Evolutionary conservation across 805 yeast genomes (phyloP), one percentile per base, ranked within the genome.

Genomic region (Starmerella bombicola): DNA sequence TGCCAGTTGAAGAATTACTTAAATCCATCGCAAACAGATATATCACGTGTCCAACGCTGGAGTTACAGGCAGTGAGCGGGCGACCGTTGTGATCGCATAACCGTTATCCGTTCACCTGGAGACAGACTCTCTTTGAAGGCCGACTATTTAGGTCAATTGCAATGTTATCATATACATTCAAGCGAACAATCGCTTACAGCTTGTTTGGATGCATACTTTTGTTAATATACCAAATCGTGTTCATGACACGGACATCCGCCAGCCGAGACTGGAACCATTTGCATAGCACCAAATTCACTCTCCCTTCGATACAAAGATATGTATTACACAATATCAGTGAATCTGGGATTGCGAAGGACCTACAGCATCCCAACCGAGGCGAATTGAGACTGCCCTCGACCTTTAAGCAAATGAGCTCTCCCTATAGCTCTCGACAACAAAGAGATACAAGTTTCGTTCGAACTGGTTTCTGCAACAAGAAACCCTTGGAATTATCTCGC

Each of bases 141-240:
- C n/a, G n/a, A n/a, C n/a, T n/a, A n/a, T n/a, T n/a, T n/a, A n/a
- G n/a, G n/a, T n/a, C n/a, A n/a, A n/a, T n/a, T n/a, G n/a, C n/a
- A n/a, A n/a, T n/a, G n/a, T n/a, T n/a, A n/a, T n/a, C n/a, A n/a
- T n/a, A n/a, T n/a, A n/a, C n/a, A n/a, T n/a, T n/a, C n/a, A n/a
- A n/a, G n/a, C 54, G 68, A 55, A 59, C 54, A 18, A 19, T 47
- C 17, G 50, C 48, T 6, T 40, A 43, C 30, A 33, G 40, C n/a
- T 13, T 52, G 35, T 15, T 46, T 5, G 55, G 53, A 6, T 22
- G 43, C 20, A 20, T 43, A 5, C 43, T 51, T 3, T 48, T 52
- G 18, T 25, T 47, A 3, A 31, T 51, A n/a, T 52, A 49, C 35
- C 50, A 52, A 35, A 35, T 53, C n/a, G 44, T 53, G 6, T 53